These are phyloP conservation scores for Lycium barbarum DNA, from an alignment of 257 asterid species.

Conservation along the genomic window DNA sequence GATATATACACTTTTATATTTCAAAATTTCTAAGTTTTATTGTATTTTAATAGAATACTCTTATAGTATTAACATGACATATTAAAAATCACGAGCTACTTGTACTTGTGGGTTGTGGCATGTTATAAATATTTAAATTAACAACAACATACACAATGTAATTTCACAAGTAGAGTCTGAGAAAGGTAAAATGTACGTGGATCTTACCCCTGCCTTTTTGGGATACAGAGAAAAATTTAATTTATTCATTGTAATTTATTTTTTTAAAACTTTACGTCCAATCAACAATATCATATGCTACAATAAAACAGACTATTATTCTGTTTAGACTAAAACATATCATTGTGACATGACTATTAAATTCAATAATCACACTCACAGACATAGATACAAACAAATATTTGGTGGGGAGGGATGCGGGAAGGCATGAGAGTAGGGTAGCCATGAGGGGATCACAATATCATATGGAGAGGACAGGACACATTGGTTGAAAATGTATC, in stretches of 20 bases:
- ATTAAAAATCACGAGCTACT: neutral
- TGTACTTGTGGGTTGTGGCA: neutral
- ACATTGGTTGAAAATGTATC: slow-evolving; percentile 35
- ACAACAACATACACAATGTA: too few species aligned
- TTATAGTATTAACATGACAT: neutral
- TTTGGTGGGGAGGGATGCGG: slow-evolving; percentile 24
- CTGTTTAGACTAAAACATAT: neutral
- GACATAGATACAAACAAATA: slow-evolving; percentile 16
- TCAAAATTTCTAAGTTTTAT: too few species aligned
- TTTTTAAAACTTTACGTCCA: neutral
- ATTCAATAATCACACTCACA: neutral
- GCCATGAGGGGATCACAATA: slow-evolving; percentile 28
- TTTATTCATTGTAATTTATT: neutral
- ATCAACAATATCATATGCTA: neutral
- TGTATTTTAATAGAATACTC: too few species aligned
- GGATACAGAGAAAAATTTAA: too few species aligned
- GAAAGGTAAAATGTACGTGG: too few species aligned
- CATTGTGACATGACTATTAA: neutral
- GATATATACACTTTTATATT: too few species aligned
- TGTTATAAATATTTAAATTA: neutral
- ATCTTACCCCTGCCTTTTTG: neutral
- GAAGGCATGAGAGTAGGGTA: slow-evolving; percentile 23
- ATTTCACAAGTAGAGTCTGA: too few species aligned
- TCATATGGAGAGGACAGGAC: slow-evolving; percentile 30
- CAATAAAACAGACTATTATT: too few species aligned